These are phyloP conservation scores for Puccinia brachypodii DNA, from an alignment of 1,284 basidiomycete species.

Conservation along the genomic window DNA sequence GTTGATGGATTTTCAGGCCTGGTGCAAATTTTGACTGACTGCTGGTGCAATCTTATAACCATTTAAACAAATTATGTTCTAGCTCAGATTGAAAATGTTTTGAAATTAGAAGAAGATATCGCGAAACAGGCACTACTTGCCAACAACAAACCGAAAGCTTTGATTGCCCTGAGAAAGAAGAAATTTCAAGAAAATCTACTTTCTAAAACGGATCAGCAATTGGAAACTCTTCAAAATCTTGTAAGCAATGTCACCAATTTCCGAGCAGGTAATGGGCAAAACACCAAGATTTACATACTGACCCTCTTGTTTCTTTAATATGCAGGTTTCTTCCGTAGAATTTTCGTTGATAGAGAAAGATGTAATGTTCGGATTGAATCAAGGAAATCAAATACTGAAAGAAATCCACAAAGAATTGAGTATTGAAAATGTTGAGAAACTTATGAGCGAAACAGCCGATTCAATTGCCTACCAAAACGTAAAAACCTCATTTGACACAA, in stretches of 20 bases:
- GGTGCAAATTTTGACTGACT: conserved; percentile 50
- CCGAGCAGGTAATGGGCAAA: not conserved
- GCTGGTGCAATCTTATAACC: not conserved
- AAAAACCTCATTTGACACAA: not conserved
- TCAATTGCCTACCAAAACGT: conserved; percentile 80
- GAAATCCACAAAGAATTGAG: conserved; percentile 93
- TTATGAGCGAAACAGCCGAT: conserved; percentile 88
- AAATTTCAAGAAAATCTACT: conserved; percentile 92
- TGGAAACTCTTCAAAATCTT: conserved; percentile 84
- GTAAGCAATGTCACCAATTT: conserved; percentile 59
- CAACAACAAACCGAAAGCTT: conserved; percentile 81
- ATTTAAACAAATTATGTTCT: not conserved
- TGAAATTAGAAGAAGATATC: conserved; percentile 84
- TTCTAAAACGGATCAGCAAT: conserved; percentile 81
- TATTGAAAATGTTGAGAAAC: conserved; percentile 83
- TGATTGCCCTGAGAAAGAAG: conserved; percentile 78
- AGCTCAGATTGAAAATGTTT: conserved; percentile 56
- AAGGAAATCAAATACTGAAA: conserved; percentile 88
- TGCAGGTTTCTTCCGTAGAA: conserved; percentile 74
- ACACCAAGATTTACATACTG: not conserved
- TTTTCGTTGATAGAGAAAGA: conserved; percentile 92
- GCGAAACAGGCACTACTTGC: conserved; percentile 76
- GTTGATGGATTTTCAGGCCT: not conserved
- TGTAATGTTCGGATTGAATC: conserved; percentile 84
- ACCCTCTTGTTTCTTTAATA: not conserved